Base-by-base conservation (phyloP, 2,329 filamentous ascomycete genomes). In the Penicillium italicum region DNA sequence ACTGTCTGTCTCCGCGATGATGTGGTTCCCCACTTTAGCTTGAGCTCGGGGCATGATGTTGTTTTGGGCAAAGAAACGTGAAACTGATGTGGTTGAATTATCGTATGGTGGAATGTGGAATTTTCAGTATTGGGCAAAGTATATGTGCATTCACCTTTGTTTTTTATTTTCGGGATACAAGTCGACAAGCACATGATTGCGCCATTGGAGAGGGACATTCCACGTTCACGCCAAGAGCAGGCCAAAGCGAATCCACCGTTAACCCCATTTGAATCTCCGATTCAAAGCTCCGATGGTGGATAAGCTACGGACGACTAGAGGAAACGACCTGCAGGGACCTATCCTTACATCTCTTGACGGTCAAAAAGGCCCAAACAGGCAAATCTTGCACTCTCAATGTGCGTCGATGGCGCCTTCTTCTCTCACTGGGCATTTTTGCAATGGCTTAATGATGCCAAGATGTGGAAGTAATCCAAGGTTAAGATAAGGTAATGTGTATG, bases 401-500 rank as follows among this genome's bases (percentile, higher is more conserved):
- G 2, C 10, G 5, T 37, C 12, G 10, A 37, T 37, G 36, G 36
- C 36, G 36, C 18, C 18, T 37, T 37, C 9, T 20, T 37, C 36
- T 37, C 36, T 37, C n/a, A 18, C n/a, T 10, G 11, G 10, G n/a
- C n/a, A n/a, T 20, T 33, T 7, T 28, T 2, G 4, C 31, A 33
- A 33, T 33, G 20, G 36, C n/a, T 37, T 20, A 6, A 37, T 6
- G 34, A 7, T 37, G 34, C n/a, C 3, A 11, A 37, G 9, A 20
- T 10, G 34, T 9, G 34, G 34, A 37, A 37, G 34, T 18, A 2
- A 18, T 18, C 34, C 7, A 37, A 11, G 9, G 16, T 7, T 14
- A 36, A 36, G 33, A n/a, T n/a, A 36, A 5, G 65, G 65, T 14
- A 68, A 68, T 42, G 44, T 68, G 14, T 56, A 61, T 28, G 65